These are phyloP conservation scores for Pleomassaria siparia DNA, from an alignment of 2,329 filamentous ascomycete genomes.

Conservation along the genomic window DNA sequence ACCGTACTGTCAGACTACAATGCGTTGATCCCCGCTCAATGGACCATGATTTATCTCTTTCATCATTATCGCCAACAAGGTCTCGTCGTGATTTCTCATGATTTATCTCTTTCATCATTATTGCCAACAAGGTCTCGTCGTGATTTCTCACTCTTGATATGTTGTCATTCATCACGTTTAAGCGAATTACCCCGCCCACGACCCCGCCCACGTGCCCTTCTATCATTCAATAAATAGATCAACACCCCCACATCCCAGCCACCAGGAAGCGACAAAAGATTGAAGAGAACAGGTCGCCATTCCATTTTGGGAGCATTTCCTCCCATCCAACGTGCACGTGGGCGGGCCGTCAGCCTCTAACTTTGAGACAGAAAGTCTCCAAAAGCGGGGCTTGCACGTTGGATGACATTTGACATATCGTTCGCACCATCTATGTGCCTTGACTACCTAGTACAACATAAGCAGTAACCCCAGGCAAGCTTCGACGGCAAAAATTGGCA, in stretches of 20 bases:
- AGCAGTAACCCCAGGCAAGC: too few species aligned
- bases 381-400: neutral
- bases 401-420: neutral
- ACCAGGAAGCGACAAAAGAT: neutral
- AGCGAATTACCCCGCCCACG: conserved; percentile 1
- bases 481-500: too few species aligned
- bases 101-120: neutral
- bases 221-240: too few species aligned
- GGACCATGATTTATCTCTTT: too few species aligned
- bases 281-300: too few species aligned
- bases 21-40: too few species aligned
- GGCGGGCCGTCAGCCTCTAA: conserved; percentile 3
- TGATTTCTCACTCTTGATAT: neutral
- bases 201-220: neutral
- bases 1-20: too few species aligned
- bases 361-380: neutral
- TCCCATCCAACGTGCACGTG: neutral
- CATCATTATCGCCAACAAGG: neutral
- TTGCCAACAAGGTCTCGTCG: too few species aligned
- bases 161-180: neutral
- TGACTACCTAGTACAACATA: too few species aligned
- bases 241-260: too few species aligned
- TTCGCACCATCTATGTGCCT: conserved; percentile 1
- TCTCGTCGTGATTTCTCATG: neutral
- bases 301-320: neutral